Evolutionary conservation across 73 alveolate genomes (phyloP).

Genomic region (Tetrahymena borealis): DNA sequence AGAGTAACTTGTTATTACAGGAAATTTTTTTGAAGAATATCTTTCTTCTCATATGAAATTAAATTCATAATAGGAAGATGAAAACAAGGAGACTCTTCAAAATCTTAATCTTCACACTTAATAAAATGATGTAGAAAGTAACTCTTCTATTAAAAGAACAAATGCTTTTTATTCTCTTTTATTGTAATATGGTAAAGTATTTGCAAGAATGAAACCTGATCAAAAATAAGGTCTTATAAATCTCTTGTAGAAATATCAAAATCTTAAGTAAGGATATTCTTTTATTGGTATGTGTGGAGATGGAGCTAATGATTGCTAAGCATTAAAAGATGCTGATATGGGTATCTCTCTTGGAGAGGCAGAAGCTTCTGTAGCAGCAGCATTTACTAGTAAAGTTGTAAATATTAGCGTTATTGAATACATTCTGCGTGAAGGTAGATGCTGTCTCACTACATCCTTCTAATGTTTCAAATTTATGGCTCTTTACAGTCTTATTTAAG

Average conservation of each 20-base stretch:
- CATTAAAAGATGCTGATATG: constrained; percentile 76
- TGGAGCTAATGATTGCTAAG: constrained; percentile 87
- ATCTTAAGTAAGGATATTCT: constrained; percentile 3
- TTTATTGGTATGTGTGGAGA: constrained; percentile 88
- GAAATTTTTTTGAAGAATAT: constrained; percentile 14
- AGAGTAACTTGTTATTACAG: constrained; percentile 25
- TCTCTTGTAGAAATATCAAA: constrained; percentile 35
- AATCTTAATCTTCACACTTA: no score
- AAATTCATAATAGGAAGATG: no score
- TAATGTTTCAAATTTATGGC: constrained; percentile 88
- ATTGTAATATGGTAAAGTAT: constrained; percentile 32
- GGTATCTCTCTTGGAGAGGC: constrained; percentile 79
- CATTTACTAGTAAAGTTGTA: constrained; percentile 70
- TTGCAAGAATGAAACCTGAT: constrained; percentile 64
- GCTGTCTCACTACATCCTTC: constrained; percentile 80
- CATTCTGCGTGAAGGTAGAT: constrained; percentile 84
- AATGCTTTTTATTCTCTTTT: background rate
- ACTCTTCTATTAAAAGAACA: background rate
- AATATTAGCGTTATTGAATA: constrained; percentile 56
- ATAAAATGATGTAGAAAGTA: background rate
- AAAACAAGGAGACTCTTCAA: background rate
- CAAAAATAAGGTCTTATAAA: constrained; percentile 48
- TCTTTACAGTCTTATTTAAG: constrained; percentile 83
- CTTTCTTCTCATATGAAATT: no score
- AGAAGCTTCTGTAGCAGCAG: constrained; percentile 89